phyloP scores from a whole-genome alignment of 1,284 basidiomycete genomes.

The Ustilago shanxiensis region DNA sequence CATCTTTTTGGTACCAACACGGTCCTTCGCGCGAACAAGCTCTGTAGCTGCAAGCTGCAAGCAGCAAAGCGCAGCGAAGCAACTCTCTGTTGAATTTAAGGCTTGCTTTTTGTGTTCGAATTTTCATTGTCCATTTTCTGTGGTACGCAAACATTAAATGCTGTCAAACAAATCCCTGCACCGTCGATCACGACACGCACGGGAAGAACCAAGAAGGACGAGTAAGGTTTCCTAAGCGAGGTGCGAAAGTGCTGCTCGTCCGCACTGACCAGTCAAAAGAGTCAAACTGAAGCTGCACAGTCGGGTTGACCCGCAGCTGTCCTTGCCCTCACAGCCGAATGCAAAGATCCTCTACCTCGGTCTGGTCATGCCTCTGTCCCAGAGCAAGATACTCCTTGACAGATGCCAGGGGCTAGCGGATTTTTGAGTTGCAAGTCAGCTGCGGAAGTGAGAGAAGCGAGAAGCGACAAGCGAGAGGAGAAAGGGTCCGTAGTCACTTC shows the following conservation, averaged over 20 bases:
- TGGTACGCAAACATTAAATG: conserved; percentile 1
- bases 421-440: background rate
- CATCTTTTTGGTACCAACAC: background rate
- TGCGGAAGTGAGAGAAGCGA: background rate
- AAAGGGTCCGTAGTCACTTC: background rate
- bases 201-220: background rate
- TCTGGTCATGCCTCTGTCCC: no score
- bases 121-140: conserved; percentile 1
- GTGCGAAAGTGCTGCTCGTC: background rate
- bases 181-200: conserved; percentile 14
- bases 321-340: background rate
- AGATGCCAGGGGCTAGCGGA: background rate
- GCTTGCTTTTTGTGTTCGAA: background rate
- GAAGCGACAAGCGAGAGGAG: background rate
- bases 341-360: no score
- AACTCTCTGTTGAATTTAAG: background rate
- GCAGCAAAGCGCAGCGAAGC: background rate
- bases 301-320: conserved; percentile 2
- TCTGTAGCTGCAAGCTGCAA: background rate
- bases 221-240: conserved; percentile 3
- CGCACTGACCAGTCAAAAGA: background rate
- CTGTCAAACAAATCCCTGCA: conserved; percentile 7
- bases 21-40: background rate
- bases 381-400: no score
- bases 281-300: background rate